Base-by-base conservation (phyloP, 75 land plant species). In the Larix kaempferi region DNA sequence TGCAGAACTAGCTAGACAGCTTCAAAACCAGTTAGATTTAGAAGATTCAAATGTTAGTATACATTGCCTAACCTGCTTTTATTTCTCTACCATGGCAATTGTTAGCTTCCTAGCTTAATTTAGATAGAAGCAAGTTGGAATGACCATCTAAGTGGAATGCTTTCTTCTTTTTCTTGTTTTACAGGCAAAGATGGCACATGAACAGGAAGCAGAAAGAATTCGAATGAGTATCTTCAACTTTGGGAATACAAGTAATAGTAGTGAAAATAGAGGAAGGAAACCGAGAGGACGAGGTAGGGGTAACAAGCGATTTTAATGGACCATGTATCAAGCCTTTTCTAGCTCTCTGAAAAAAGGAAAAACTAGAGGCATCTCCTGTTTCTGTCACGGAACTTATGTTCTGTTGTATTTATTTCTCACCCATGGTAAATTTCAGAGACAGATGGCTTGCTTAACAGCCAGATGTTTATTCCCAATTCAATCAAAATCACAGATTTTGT, bases 151-250 rank as follows among this genome's bases (percentile, higher is more conserved):
- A 35, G 27, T 54, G 56, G 25, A 80, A 25, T 55, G 33, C 26
- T 54, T 49, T 8, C 26, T 78, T n/a, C 64, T 35, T 27, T n/a
- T 29, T 27, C 15, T 22, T 73, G 19, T 73, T 66, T 63, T 26
- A 60, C 85, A 91, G 91, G 89, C 56, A 29, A 78, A 78, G 29
- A 77, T 5, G 56, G 67, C 60, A 26, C 77, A 73, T 29, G 78
- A 80, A 62, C 25, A 76, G n/a, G 89, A 80, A 52, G 98, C 93
- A 63, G 93, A 91, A 56, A 81, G 79, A 14, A 83, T 95, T 56
- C 76, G 86, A 59, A 78, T 78, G 87, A 95, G 89, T 80, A 91
- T 95, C 89, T 95, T 95, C 76, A 91, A 75, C 76, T 95, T 83
- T 84, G 88, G 84, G 12, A 78, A 83, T 49, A 82, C 79, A 56